Evolutionary conservation across 2,329 filamentous ascomycete genomes (phyloP), one percentile per base, ranked within the genome.

Genomic region (Neonectria neomacrospora): DNA sequence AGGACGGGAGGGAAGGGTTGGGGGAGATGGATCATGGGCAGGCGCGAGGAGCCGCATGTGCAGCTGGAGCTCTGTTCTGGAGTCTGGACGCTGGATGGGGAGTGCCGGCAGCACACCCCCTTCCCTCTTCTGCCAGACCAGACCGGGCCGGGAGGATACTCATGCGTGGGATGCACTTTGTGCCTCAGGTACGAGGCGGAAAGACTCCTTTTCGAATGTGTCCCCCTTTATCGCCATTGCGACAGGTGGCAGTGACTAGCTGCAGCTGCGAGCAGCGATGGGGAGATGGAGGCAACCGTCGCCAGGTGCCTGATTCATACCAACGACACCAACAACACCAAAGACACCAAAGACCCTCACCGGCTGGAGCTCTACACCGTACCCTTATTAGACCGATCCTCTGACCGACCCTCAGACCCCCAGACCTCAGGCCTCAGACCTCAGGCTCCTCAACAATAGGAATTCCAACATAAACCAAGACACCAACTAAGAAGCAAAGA

Each of bases 41-140:
- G 59, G 42, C 53, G 51, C 57, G 28, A 65, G 59, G 55, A 62
- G 63, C 64, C 62, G 61, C 58, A 65, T 58, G 55, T 64, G 66
- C 66, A 64, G 39, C 52, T 59, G 14, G 12, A 10, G 37, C 37
- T 39, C 16, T 39, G 7, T 10, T 12, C 26, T 48, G 45, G 10
- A 23, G 32, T 34, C 32, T 34, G 32, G 32, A 34, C 10, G 28
- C 57, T 50, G 51, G 28, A 47, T 62, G 42, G 54, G 63, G 54
- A 54, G 47, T 61, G 61, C 55, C 30, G 30, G 30, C 30, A 32
- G 10, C 32, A 14, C 69, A 66, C 20, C 53, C 32, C 22, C 47
- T 26, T 58, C 44, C 48, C 32, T 58, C 42, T 34, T 48, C 23
- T 61, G 56, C 22, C 52, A 54, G 50, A 56, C 52, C 23, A 54